Conservation (phyloP, 495 filamentous ascomycete genomes). For the Saxophila tyrrhenica region DNA sequence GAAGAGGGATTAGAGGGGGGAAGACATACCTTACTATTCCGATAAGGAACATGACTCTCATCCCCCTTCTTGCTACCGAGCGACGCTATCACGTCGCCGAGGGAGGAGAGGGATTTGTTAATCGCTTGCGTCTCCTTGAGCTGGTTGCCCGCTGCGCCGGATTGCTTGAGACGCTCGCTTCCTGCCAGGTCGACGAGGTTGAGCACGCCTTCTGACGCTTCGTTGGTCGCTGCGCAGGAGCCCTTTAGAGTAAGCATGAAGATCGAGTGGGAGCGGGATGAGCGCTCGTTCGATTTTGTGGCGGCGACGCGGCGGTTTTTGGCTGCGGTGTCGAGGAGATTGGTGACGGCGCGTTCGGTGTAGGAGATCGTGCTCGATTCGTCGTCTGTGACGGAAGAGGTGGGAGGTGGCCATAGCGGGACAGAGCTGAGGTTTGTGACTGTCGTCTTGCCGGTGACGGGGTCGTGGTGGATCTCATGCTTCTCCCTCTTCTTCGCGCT, state of each 20-base stretch:
- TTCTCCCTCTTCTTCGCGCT: slow-evolving; percentile 50
- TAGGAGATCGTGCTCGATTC: background rate
- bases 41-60: slow-evolving; percentile 74
- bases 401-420: slow-evolving; percentile 34
- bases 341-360: slow-evolving; percentile 9
- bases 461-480: slow-evolving; percentile 85
- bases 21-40: slow-evolving; percentile 73
- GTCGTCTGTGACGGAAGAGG: background rate
- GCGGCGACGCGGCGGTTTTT: slow-evolving; percentile 84
- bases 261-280: slow-evolving; percentile 86
- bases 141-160: slow-evolving; percentile 68
- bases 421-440: slow-evolving; percentile 79
- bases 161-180: slow-evolving; percentile 80
- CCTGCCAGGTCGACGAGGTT: slow-evolving; percentile 95
- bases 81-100: slow-evolving; percentile 90
- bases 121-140: slow-evolving; percentile 95
- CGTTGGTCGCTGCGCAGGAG: slow-evolving; percentile 65
- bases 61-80: slow-evolving; percentile 62
- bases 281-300: slow-evolving; percentile 91
- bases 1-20: no score
- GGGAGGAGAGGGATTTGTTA: slow-evolving; percentile 81
- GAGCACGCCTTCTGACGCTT: slow-evolving; percentile 81
- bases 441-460: slow-evolving; percentile 64
- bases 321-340: slow-evolving; percentile 54
- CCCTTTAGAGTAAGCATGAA: slow-evolving; percentile 89